Evolutionary conservation across 441 rosid species (phyloP).

Genomic region (Euphorbia schlechtendalii): DNA sequence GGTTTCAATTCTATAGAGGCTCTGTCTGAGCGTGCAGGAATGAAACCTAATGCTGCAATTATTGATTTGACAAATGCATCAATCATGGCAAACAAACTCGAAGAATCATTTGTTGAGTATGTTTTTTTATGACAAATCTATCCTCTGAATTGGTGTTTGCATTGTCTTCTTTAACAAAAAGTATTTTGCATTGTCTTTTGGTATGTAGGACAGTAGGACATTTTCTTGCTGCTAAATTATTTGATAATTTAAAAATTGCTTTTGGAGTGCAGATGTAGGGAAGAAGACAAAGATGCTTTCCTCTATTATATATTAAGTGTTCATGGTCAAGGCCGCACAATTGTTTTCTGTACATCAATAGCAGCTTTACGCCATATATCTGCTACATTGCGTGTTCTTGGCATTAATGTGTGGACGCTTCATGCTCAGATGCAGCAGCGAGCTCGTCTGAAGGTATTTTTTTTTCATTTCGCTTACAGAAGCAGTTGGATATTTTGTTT

Average conservation of each 20-base stretch:
- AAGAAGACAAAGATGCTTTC: constrained; percentile 85
- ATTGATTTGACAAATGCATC: constrained; percentile 80
- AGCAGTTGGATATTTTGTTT: not conserved
- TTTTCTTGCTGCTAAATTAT: not conserved
- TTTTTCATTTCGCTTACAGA: constrained; percentile 2
- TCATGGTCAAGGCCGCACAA: constrained; percentile 91
- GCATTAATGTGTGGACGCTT: constrained; percentile 64
- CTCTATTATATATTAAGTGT: constrained; percentile 81
- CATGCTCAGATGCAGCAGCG: constrained; percentile 96
- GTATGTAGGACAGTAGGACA: not conserved
- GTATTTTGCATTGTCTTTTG: not conserved
- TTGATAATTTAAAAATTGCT: not conserved
- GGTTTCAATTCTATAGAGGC: constrained; percentile 76
- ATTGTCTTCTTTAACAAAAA: not conserved
- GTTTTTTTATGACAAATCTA: constrained; percentile 25
- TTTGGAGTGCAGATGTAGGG: constrained; percentile 56
- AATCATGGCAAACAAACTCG: constrained; percentile 69
- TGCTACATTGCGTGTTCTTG: constrained; percentile 70
- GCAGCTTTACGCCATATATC: constrained; percentile 88
- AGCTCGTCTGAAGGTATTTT: constrained; percentile 83
- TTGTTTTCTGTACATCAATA: constrained; percentile 95
- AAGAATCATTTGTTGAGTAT: constrained; percentile 89
- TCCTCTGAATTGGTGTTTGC: constrained; percentile 1
- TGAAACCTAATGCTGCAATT: constrained; percentile 75
- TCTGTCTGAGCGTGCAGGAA: constrained; percentile 86